Percentiles rank a stretch among this genome's conserved stretches.
These are phyloP conservation scores for Lactarius vividus DNA, from an alignment of 768 basidiomycete species.

Conservation along the genomic window DNA sequence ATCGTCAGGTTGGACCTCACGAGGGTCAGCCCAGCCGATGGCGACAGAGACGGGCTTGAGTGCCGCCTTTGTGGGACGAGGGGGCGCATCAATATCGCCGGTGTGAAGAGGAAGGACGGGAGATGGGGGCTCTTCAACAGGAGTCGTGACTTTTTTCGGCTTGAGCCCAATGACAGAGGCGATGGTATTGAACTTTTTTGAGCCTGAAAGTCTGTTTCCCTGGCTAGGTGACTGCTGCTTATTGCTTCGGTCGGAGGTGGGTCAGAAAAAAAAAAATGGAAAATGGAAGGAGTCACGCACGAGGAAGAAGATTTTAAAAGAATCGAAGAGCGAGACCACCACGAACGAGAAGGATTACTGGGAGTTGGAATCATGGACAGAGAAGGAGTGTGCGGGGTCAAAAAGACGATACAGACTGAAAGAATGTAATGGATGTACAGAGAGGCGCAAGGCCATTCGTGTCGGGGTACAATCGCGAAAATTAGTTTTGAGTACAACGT, in stretches of 20 bases:
- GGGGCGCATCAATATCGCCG: slow-evolving; percentile 28
- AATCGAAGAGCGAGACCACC: slow-evolving; percentile 38
- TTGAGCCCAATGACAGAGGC: slow-evolving; percentile 63
- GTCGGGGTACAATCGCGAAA: background rate
- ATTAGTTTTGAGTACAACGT: too few species aligned
- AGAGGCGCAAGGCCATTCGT: background rate
- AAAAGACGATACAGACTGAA: background rate
- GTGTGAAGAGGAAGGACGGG: slow-evolving; percentile 28
- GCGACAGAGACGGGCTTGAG: slow-evolving; percentile 58
- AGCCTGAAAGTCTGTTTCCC: slow-evolving; percentile 8
- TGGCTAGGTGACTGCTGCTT: slow-evolving; percentile 7
- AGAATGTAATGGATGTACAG: background rate
- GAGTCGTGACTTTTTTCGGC: slow-evolving; percentile 55
- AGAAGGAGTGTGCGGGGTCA: slow-evolving; percentile 17
- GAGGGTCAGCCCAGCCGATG: slow-evolving; percentile 53
- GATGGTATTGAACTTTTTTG: slow-evolving; percentile 52
- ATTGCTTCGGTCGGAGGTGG: background rate
- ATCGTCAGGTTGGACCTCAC: slow-evolving; percentile 50
- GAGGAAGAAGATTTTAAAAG: slow-evolving; percentile 30
- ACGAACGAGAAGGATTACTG: slow-evolving; percentile 30
- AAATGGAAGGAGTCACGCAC: slow-evolving; percentile 6
- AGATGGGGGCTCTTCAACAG: slow-evolving; percentile 50
- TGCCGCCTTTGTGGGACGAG: slow-evolving; percentile 35
- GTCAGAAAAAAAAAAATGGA: background rate
- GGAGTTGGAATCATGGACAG: slow-evolving; percentile 17